Conservation (phyloP, 1,284 basidiomycete genomes). For the Cryptococcus sp. region DNA sequence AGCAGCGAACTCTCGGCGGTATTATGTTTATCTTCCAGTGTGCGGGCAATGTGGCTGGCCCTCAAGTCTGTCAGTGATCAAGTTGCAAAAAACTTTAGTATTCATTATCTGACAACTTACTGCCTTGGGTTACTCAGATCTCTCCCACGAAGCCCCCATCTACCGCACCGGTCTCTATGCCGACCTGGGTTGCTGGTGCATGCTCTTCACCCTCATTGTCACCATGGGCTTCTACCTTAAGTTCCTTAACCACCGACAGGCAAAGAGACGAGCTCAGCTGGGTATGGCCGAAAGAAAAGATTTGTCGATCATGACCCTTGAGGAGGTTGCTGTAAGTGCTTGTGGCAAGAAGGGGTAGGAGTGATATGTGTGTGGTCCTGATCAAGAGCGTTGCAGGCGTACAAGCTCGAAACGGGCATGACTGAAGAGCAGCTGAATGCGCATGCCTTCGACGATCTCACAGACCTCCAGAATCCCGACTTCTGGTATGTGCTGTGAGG, state of each 20-base stretch:
- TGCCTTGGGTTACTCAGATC: slow-evolving; percentile 5
- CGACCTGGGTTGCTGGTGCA: slow-evolving; percentile 21
- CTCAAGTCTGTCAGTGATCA: slow-evolving; percentile 20
- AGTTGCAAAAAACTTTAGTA: no score
- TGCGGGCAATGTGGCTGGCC: slow-evolving; percentile 23
- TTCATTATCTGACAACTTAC: no score
- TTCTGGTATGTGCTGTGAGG: no score
- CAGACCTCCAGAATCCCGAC: slow-evolving; percentile 29
- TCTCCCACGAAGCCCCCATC: slow-evolving; percentile 18
- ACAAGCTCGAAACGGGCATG: no score
- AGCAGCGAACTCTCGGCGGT: no score
- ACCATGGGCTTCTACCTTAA: slow-evolving; percentile 47
- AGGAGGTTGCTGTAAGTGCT: slow-evolving; percentile 36
- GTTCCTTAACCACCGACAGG: slow-evolving; percentile 51
- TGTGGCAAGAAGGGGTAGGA: no score
- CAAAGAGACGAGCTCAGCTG: slow-evolving; percentile 39
- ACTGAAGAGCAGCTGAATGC: slow-evolving; percentile 21
- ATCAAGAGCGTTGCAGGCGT: no score
- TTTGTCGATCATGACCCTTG: slow-evolving; percentile 40
- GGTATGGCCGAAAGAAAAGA: slow-evolving; percentile 32
- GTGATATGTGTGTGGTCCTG: no score
- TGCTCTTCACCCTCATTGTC: slow-evolving; percentile 13
- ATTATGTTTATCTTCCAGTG: slow-evolving; percentile 30
- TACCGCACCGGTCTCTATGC: slow-evolving; percentile 21
- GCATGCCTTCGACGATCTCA: slow-evolving; percentile 32